Conservation (phyloP, 257 asterid species). For the Nicotiana tabacum region DNA sequence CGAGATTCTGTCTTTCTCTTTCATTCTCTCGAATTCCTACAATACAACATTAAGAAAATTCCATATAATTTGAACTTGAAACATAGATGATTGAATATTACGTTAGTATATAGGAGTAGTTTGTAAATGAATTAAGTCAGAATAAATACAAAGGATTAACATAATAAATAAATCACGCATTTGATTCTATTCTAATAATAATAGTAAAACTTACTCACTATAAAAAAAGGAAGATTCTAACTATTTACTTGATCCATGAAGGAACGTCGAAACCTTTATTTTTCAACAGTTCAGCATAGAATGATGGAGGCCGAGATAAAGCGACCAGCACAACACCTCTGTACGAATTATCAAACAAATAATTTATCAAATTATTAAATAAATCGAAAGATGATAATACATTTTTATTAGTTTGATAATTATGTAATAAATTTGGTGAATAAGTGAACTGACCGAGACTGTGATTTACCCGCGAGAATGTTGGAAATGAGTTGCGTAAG, state of each 20-base stretch:
- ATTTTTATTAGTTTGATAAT: not conserved
- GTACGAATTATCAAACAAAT: not conserved
- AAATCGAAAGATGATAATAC: not conserved
- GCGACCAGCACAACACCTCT: conserved; percentile 87
- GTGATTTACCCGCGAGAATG: conserved; percentile 49
- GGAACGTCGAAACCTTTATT: conserved; percentile 36
- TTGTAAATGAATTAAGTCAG: no score
- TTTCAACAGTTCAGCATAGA: conserved; percentile 57
- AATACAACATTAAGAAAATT: no score
- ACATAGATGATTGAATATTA: no score
- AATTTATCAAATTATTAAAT: not conserved
- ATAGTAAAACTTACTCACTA: not conserved
- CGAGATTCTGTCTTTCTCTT: no score
- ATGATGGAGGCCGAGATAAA: conserved; percentile 59
- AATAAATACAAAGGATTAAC: no score
- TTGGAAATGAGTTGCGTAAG: conserved; percentile 58
- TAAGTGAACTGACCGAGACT: conserved; percentile 44
- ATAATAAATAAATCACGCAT: not conserved
- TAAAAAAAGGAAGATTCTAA: conserved; percentile 17
- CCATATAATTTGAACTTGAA: no score
- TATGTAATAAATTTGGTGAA: not conserved
- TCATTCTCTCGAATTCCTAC: no score
- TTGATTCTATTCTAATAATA: not conserved
- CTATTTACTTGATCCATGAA: conserved; percentile 39
- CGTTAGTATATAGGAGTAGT: no score